Conservation (phyloP, 805 yeast species). For the Yarrowia keelungensis region DNA sequence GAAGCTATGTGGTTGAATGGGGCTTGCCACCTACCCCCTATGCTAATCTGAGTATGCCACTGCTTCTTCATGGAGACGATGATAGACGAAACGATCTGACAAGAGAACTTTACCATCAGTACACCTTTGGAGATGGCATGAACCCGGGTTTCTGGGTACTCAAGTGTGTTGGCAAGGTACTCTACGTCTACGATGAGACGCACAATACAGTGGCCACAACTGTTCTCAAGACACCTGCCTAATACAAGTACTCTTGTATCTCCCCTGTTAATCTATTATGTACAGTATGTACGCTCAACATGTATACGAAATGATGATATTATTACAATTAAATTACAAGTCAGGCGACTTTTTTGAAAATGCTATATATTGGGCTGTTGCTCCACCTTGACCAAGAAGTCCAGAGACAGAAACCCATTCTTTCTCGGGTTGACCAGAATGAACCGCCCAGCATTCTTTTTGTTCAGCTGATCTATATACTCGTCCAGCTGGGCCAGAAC, state of each 20-base stretch:
- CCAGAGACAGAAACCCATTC: slow-evolving; percentile 31
- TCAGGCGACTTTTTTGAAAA: too few relatives aligned
- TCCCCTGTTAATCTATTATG: background rate
- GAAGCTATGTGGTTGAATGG: slow-evolving; percentile 34
- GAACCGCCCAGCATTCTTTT: background rate
- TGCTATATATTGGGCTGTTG: background rate
- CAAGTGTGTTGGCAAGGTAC: slow-evolving; percentile 20
- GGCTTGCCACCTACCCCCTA: slow-evolving; percentile 28
- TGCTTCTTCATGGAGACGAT: slow-evolving; percentile 11
- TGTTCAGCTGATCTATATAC: slow-evolving; percentile 21
- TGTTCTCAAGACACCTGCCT: slow-evolving; percentile 8
- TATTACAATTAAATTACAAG: background rate
- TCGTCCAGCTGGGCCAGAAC: slow-evolving; percentile 11
- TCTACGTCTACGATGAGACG: slow-evolving; percentile 19
- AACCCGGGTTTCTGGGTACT: slow-evolving; percentile 19
- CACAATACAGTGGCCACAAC: slow-evolving; percentile 21
- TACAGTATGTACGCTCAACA: background rate
- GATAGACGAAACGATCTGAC: slow-evolving; percentile 15
- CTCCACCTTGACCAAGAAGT: slow-evolving; percentile 16
- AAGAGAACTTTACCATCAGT: slow-evolving; percentile 16
- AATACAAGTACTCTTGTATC: background rate
- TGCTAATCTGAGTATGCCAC: slow-evolving; percentile 23
- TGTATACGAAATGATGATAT: background rate
- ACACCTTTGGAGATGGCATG: slow-evolving; percentile 10
- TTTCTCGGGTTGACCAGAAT: slow-evolving; percentile 19